phyloP scores from a whole-genome alignment of 208 protist genomes.

The Trypanosoma mega region DNA sequence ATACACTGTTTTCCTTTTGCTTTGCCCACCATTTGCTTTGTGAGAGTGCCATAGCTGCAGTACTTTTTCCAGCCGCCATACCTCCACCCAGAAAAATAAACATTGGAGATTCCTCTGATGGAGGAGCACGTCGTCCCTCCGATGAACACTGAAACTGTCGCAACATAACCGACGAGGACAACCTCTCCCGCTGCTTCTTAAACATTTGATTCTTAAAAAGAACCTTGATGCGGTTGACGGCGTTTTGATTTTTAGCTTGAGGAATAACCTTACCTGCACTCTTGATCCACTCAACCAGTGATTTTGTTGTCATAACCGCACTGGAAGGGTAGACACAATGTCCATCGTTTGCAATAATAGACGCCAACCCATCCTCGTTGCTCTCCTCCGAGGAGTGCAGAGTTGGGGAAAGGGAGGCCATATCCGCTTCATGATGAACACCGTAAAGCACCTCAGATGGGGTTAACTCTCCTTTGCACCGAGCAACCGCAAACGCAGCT shows the following conservation, averaged over 20 bases:
- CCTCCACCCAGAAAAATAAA: conserved; percentile 90
- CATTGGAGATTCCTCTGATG: conserved; percentile 39
- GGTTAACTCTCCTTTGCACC: conserved; percentile 15
- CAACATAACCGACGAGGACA: conserved; percentile 65
- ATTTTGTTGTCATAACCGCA: conserved; percentile 34
- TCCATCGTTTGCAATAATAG: conserved; percentile 18
- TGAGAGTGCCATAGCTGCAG: conserved; percentile 66
- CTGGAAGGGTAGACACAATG: conserved; percentile 34
- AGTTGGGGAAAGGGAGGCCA: background rate
- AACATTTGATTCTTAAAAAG: conserved; percentile 60
- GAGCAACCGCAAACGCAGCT: conserved; percentile 1
- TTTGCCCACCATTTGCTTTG: conserved; percentile 72
- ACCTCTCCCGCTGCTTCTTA: conserved; percentile 41
- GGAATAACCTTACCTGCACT: conserved; percentile 39
- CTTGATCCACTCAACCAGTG: conserved; percentile 65
- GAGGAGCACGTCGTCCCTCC: background rate
- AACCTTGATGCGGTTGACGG: conserved; percentile 46
- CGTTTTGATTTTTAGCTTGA: conserved; percentile 32
- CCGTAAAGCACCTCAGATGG: conserved; percentile 18
- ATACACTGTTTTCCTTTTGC: conserved; percentile 69
- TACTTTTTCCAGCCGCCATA: conserved; percentile 89
- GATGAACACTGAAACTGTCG: conserved; percentile 46
- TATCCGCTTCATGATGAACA: background rate
- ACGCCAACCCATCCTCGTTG: conserved; percentile 24
- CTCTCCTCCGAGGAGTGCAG: background rate